These are phyloP conservation scores for Dactylellina leptospora DNA, from an alignment of 2,329 filamentous ascomycete genomes.

Conservation along the genomic window DNA sequence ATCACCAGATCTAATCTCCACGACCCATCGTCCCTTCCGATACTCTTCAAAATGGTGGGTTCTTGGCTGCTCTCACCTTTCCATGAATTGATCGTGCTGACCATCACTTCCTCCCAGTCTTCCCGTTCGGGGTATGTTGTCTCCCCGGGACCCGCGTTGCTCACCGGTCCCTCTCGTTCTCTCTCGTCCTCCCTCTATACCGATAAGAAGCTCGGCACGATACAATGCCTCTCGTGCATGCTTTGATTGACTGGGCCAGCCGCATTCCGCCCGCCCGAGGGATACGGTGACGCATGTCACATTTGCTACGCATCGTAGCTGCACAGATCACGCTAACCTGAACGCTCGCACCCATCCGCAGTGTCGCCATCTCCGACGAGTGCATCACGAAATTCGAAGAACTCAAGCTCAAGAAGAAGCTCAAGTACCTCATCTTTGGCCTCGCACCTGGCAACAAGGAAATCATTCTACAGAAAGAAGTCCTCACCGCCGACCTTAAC, in stretches of 20 bases:
- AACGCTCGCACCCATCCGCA: slow-evolving; percentile 7
- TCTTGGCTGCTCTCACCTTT: background rate
- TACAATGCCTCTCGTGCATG: too few species aligned
- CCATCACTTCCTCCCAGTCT: background rate
- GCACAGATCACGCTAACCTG: background rate
- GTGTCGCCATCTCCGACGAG: slow-evolving; percentile 60
- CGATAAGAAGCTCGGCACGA: slow-evolving; percentile 1
- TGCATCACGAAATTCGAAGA: slow-evolving; percentile 73
- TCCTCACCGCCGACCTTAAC: slow-evolving; percentile 74
- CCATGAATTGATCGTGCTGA: background rate
- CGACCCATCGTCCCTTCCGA: background rate
- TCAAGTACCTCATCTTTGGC: slow-evolving; percentile 88
- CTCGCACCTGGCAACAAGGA: slow-evolving; percentile 82
- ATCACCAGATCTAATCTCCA: slow-evolving; percentile 25
- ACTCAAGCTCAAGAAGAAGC: slow-evolving; percentile 80
- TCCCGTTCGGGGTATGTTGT: slow-evolving; percentile 46
- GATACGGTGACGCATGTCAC: background rate
- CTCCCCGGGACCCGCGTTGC: background rate
- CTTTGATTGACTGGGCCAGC: too few species aligned
- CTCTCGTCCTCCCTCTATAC: background rate
- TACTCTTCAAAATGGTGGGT: slow-evolving; percentile 36
- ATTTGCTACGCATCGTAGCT: background rate
- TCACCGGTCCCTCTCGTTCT: slow-evolving; percentile 1
- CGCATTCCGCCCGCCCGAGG: background rate
- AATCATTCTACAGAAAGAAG: too few species aligned